Base-by-base conservation (phyloP, 2,329 filamentous ascomycete species). In the Cordyceps pruinosa region DNA sequence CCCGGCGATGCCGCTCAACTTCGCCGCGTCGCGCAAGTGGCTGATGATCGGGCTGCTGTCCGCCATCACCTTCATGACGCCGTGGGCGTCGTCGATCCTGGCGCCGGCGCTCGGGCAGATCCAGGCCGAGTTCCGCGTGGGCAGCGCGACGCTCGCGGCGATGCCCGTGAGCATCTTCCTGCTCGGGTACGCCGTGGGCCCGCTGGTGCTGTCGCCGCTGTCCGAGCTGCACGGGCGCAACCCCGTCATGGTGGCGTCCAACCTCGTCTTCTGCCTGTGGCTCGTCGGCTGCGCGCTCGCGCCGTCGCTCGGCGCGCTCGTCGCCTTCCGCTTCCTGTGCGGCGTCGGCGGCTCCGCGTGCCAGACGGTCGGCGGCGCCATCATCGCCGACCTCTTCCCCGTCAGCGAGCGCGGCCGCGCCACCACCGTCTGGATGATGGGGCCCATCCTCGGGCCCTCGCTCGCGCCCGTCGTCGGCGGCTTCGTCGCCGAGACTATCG, bases 181-280 rank as follows among this genome's bases (percentile, higher is more conserved):
- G 2, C 69, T 86, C 0, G 82, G 82, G 2, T 85, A 84, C 60
- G 76, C 75, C 19, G 68, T 85, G 23, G 83, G 83, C 0, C 83
- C 83, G 1, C 68, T 85, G 7, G 70, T 84, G 48, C 66, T 85
- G 2, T 79, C 81, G 2, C 82, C 82, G 0, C 63, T 85, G 45
- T 82, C 77, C 1, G 86, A 89, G 66, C 79, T 88, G 57, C 87
- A 86, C 64, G 85, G 86, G 1, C 77, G 86, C 3, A 69, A 81
- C 4, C 69, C 76, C 1, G 68, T 88, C 34, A 77, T 87, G 59
- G 76, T 79, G 23, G 68, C 65, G 2, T 80, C 82, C 58, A 88
- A 84, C 61, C 65, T 77, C 6, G 74, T 83, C 58, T 89, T 88
- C 66, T 77, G 83, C 57, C 66, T 80, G 2, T 87, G 83, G 73